phyloP scores from a whole-genome alignment of 2,329 filamentous ascomycete genomes.

The Cercospora beticola region DNA sequence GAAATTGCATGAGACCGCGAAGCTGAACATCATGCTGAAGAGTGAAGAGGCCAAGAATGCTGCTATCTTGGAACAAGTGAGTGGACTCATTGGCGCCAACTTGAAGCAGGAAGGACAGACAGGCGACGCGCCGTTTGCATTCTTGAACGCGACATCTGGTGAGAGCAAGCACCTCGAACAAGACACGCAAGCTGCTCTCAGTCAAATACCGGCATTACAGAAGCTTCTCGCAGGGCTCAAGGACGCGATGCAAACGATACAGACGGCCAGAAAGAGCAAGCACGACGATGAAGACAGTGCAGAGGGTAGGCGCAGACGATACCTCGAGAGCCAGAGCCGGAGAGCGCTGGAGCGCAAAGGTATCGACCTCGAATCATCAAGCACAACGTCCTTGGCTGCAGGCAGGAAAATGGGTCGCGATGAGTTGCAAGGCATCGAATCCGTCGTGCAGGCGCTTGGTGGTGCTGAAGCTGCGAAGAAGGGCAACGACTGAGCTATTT shows the following conservation, averaged over 20 bases:
- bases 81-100: constrained; percentile 52
- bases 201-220: constrained; percentile 78
- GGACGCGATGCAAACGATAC: constrained; percentile 30
- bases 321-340: constrained; percentile 77
- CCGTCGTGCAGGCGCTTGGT: constrained; percentile 37
- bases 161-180: constrained; percentile 60
- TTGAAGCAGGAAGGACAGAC: constrained; percentile 14
- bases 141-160: constrained; percentile 52
- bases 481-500: not conserved
- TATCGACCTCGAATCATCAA: constrained; percentile 53
- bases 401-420: constrained; percentile 35
- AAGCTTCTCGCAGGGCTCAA: constrained; percentile 64
- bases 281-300: constrained; percentile 44
- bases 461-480: constrained; percentile 23
- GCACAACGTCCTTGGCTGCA: constrained; percentile 27
- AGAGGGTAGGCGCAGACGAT: constrained; percentile 71
- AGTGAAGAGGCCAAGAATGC: constrained; percentile 72
- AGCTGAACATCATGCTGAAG: constrained; percentile 67
- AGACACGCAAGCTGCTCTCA: constrained; percentile 74
- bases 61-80: constrained; percentile 65
- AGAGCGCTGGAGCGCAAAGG: constrained; percentile 74
- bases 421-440: constrained; percentile 42
- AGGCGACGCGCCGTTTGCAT: constrained; percentile 50
- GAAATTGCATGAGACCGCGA: constrained; percentile 75
- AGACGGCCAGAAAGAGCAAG: constrained; percentile 36